These are phyloP conservation scores for Forsythia suspensa DNA, from an alignment of 257 asterid species.

Conservation along the genomic window DNA sequence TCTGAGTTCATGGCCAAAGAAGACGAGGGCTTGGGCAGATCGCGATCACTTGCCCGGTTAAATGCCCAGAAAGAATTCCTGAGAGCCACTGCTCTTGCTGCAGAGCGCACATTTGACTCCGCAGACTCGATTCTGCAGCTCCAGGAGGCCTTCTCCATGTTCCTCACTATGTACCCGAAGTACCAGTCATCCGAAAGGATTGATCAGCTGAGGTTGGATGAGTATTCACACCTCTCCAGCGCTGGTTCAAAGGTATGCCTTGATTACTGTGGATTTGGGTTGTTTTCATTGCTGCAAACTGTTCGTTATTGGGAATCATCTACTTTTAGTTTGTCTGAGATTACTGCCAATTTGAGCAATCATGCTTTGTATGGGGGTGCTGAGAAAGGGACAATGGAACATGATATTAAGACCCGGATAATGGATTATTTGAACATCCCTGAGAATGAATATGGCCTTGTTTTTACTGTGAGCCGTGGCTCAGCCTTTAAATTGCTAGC, in stretches of 20 bases:
- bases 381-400: slow-evolving; percentile 76
- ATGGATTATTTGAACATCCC: slow-evolving; percentile 98
- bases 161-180: slow-evolving; percentile 90
- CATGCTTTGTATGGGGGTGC: slow-evolving; percentile 98
- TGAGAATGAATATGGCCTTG: slow-evolving; percentile 93
- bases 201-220: slow-evolving; percentile 85
- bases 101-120: slow-evolving; percentile 68
- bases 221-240: slow-evolving; percentile 74
- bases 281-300: slow-evolving; percentile 92
- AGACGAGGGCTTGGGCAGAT: slow-evolving; percentile 79
- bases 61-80: slow-evolving; percentile 96
- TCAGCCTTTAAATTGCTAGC: slow-evolving; percentile 91
- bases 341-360: slow-evolving; percentile 92
- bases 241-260: slow-evolving; percentile 83
- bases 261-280: slow-evolving; percentile 96
- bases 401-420: slow-evolving; percentile 78
- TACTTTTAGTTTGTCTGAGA: slow-evolving; percentile 92
- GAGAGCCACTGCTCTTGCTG: slow-evolving; percentile 89
- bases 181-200: slow-evolving; percentile 80
- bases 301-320: slow-evolving; percentile 96
- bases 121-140: slow-evolving; percentile 69
- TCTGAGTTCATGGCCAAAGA: slow-evolving; percentile 61
- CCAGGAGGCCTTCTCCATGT: slow-evolving; percentile 74
- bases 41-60: slow-evolving; percentile 82
- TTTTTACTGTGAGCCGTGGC: slow-evolving; percentile 97